Conservation (phyloP, 768 basidiomycete species). For the Porpolomopsis calyptriformis region DNA sequence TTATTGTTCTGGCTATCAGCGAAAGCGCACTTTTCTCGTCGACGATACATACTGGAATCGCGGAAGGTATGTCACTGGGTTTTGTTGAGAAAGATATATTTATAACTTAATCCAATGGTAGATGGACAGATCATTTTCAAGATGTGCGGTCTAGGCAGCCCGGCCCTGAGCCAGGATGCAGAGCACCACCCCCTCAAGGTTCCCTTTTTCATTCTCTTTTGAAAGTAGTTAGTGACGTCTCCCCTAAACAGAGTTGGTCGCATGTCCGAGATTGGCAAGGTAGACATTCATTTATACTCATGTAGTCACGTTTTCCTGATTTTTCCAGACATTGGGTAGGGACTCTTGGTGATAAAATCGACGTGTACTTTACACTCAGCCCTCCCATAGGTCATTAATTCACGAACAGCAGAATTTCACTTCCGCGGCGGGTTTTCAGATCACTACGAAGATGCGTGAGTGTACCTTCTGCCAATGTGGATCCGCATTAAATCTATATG, state of each 20-base stretch:
- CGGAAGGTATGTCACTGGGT: constrained; percentile 40
- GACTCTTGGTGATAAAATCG: background rate
- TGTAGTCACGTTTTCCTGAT: constrained; percentile 6
- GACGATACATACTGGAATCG: constrained; percentile 67
- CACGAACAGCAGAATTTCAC: constrained; percentile 56
- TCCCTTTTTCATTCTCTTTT: constrained; percentile 7
- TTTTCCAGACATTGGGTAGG: constrained; percentile 52
- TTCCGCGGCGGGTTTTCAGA: constrained; percentile 45
- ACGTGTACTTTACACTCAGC: background rate
- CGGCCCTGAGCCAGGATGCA: constrained; percentile 56
- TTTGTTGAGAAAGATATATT: background rate
- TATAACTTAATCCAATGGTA: constrained; percentile 14
- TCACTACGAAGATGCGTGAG: constrained; percentile 55
- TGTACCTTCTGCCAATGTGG: constrained; percentile 8
- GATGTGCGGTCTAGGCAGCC: constrained; percentile 41
- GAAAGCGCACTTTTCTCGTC: constrained; percentile 55
- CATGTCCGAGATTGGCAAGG: constrained; percentile 63
- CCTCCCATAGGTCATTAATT: constrained; percentile 42
- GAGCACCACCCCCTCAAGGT: constrained; percentile 55
- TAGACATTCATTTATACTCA: constrained; percentile 18
- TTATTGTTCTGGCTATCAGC: constrained; percentile 24
- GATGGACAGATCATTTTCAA: constrained; percentile 61
- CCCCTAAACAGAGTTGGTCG: constrained; percentile 44
- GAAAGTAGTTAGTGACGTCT: background rate
- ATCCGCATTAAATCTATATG: constrained; percentile 1